phyloP scores from a whole-genome alignment of 495 filamentous ascomycete species.

The Talaromyces trachyspermus region DNA sequence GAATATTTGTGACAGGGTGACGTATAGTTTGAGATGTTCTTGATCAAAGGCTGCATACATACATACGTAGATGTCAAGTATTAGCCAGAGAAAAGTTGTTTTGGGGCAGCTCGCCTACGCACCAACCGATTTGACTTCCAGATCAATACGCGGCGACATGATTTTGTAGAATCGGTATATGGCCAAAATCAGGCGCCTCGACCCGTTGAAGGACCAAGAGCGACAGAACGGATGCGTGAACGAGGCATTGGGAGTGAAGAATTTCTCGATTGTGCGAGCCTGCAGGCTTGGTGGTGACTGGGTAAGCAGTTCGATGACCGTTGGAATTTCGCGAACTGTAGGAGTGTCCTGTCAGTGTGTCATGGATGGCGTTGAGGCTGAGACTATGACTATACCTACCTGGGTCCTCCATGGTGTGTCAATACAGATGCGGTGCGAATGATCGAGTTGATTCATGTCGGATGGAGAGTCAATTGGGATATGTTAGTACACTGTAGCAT shows the following conservation, averaged over 20 bases:
- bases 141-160: slow-evolving; percentile 62
- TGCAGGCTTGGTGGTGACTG: slow-evolving; percentile 59
- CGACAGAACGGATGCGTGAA: slow-evolving; percentile 80
- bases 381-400: too few species aligned
- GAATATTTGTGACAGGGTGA: slow-evolving; percentile 64
- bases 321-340: slow-evolving; percentile 46
- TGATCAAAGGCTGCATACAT: slow-evolving; percentile 63
- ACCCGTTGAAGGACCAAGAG: slow-evolving; percentile 49
- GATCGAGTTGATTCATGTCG: background rate
- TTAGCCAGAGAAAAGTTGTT: background rate
- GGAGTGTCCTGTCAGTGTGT: slow-evolving; percentile 3
- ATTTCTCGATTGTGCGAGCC: slow-evolving; percentile 51
- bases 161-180: slow-evolving; percentile 88
- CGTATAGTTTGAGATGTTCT: slow-evolving; percentile 55
- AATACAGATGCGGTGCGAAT: background rate
- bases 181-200: slow-evolving; percentile 53
- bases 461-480: background rate
- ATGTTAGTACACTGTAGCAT: background rate
- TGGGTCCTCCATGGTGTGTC: slow-evolving; percentile 31
- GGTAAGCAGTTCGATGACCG: slow-evolving; percentile 58
- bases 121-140: slow-evolving; percentile 66
- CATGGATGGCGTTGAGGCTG: too few species aligned
- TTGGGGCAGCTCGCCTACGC: too few species aligned
- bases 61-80: background rate
- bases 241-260: slow-evolving; percentile 60